phyloP scores from a whole-genome alignment of 768 basidiomycete species.

The Termitomyces sp. region DNA sequence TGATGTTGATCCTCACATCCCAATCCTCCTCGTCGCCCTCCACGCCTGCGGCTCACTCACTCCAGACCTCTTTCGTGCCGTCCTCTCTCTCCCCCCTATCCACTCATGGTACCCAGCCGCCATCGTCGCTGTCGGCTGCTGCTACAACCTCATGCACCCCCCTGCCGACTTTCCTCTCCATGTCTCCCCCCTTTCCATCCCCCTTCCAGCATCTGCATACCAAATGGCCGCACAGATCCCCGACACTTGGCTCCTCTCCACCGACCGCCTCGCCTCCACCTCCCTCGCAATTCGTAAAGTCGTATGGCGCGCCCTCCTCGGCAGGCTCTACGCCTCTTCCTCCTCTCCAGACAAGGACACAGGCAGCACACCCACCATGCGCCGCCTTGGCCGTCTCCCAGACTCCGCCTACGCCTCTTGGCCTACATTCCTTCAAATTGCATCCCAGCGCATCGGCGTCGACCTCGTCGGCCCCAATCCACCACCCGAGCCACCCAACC shows the following conservation, averaged over 20 bases:
- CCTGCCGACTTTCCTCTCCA: constrained; percentile 51
- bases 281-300: constrained; percentile 61
- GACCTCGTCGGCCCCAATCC: constrained; percentile 6
- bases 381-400: constrained; percentile 41
- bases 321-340: constrained; percentile 7
- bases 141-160: constrained; percentile 65
- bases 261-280: constrained; percentile 26
- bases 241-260: constrained; percentile 46
- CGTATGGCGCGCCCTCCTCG: constrained; percentile 64
- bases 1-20: too few relatives aligned
- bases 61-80: constrained; percentile 56
- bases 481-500: constrained; percentile 9
- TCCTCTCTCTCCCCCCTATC: constrained; percentile 17
- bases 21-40: constrained; percentile 60
- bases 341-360: constrained; percentile 14
- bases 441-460: constrained; percentile 23
- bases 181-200: constrained; percentile 26
- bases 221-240: constrained; percentile 75
- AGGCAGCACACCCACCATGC: constrained; percentile 35
- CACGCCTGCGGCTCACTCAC: constrained; percentile 77
- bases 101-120: constrained; percentile 44
- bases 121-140: constrained; percentile 67
- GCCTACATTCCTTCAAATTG: constrained; percentile 35
- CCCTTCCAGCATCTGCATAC: constrained; percentile 44
- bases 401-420: constrained; percentile 45